Percentiles rank a stretch among this genome's conserved stretches.
Evolutionary conservation across 2,329 filamentous ascomycete genomes (phyloP).

Genomic region (Pseudogymnoascus sp.): DNA sequence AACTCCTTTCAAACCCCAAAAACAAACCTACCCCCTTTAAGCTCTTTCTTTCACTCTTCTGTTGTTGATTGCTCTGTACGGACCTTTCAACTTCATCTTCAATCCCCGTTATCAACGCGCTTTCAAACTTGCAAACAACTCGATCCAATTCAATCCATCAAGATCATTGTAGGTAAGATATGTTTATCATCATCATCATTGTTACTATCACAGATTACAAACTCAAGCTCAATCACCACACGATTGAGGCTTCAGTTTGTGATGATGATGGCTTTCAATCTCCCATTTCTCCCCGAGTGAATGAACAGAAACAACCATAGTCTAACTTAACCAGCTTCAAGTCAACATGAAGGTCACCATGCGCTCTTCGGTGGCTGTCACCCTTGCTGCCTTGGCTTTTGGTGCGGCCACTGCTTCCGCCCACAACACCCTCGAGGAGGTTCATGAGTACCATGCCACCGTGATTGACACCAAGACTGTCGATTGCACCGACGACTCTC

Average conservation of each 20-base stretch:
- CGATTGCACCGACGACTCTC: neutral
- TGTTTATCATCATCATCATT: neutral
- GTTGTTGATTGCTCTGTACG: neutral
- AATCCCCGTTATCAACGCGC: neutral
- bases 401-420: neutral
- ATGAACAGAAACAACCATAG: neutral
- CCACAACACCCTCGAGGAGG: neutral
- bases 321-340: neutral
- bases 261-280: neutral
- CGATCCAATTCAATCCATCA: neutral
- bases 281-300: neutral
- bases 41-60: neutral
- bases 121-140: neutral
- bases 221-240: neutral
- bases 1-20: neutral
- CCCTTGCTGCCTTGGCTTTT: neutral
- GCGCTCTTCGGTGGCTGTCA: neutral
- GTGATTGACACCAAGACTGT: neutral
- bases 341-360: neutral
- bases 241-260: neutral
- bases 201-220: neutral
- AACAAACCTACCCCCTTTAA: neutral
- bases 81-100: neutral
- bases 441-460: neutral
- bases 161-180: neutral